Conservation (phyloP, 1,139 yeast species). For the Pichia sp. region DNA sequence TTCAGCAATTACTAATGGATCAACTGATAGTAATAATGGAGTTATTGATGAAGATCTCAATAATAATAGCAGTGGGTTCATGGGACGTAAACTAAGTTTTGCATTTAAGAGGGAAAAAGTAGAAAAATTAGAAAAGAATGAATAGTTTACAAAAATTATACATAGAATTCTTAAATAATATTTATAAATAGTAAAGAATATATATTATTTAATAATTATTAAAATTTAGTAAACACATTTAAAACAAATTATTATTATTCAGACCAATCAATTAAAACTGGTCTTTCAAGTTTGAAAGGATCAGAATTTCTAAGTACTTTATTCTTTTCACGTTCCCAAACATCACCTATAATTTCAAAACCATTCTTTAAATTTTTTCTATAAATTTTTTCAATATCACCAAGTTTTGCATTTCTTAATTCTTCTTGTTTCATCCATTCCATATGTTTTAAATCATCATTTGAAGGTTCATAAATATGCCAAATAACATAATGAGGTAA, state of each 20-base stretch:
- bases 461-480: slow-evolving; percentile 88
- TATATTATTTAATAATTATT: not conserved
- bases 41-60: not conserved
- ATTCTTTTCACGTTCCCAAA: slow-evolving; percentile 63
- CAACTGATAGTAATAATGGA: slow-evolving; percentile 1
- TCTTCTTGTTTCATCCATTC: slow-evolving; percentile 96
- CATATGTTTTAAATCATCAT: slow-evolving; percentile 88
- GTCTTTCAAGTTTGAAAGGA: slow-evolving; percentile 38
- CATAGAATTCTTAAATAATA: too few species aligned
- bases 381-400: slow-evolving; percentile 60
- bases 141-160: not conserved
- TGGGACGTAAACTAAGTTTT: slow-evolving; percentile 16
- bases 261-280: slow-evolving; percentile 57
- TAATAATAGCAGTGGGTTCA: slow-evolving; percentile 7
- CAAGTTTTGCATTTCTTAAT: slow-evolving; percentile 56
- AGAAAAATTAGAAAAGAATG: slow-evolving; percentile 7
- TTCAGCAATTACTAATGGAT: slow-evolving; percentile 1
- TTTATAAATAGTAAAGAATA: not conserved
- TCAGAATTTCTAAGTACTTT: slow-evolving; percentile 71
- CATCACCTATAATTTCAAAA: slow-evolving; percentile 62
- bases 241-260: slow-evolving; percentile 2
- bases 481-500: slow-evolving; percentile 85
- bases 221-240: not conserved
- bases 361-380: slow-evolving; percentile 73
- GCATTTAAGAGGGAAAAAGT: slow-evolving; percentile 18